Conservation (phyloP, 768 basidiomycete species). For the Tylopilus felleus region DNA sequence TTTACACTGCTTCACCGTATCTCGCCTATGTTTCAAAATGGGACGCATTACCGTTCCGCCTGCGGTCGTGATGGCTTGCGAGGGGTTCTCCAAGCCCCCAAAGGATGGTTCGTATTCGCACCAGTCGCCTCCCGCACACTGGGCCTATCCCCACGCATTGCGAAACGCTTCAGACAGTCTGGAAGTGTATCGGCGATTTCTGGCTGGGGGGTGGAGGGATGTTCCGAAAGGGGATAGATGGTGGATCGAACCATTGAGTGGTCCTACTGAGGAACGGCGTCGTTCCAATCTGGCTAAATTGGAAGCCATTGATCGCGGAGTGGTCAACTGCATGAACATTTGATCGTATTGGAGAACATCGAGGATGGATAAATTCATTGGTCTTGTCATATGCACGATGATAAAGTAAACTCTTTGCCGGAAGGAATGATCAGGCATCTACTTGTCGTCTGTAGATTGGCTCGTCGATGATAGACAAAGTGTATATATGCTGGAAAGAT, state of each 20-base stretch:
- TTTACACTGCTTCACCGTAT: conserved; percentile 57
- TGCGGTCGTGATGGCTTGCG: conserved; percentile 50
- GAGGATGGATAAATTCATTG: too few species aligned
- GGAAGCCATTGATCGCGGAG: conserved; percentile 2
- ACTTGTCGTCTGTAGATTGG: too few species aligned
- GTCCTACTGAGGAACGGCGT: conserved; percentile 37
- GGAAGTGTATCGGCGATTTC: conserved; percentile 41
- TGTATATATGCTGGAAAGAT: too few species aligned
- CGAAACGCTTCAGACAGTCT: conserved; percentile 11
- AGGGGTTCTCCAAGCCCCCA: conserved; percentile 43
- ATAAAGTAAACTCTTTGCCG: too few species aligned
- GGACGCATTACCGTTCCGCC: conserved; percentile 73
- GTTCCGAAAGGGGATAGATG: conserved; percentile 54
- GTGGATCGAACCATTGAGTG: conserved; percentile 59
- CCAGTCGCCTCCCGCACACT: conserved; percentile 12
- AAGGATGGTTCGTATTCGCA: conserved; percentile 10
- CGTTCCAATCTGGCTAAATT: conserved; percentile 10
- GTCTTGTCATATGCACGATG: too few species aligned
- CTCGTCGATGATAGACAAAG: too few species aligned
- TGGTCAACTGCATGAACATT: conserved; percentile 6
- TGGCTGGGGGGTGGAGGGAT: conserved; percentile 58
- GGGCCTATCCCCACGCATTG: conserved; percentile 6
- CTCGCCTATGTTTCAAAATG: conserved; percentile 63
- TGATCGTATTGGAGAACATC: neutral
- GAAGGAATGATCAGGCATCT: too few species aligned